A percentile compares a stretch with the other conserved stretches of the same genome.
Evolutionary conservation across 1,284 basidiomycete species (phyloP).

Genomic region (Ganoderma multipileum): DNA sequence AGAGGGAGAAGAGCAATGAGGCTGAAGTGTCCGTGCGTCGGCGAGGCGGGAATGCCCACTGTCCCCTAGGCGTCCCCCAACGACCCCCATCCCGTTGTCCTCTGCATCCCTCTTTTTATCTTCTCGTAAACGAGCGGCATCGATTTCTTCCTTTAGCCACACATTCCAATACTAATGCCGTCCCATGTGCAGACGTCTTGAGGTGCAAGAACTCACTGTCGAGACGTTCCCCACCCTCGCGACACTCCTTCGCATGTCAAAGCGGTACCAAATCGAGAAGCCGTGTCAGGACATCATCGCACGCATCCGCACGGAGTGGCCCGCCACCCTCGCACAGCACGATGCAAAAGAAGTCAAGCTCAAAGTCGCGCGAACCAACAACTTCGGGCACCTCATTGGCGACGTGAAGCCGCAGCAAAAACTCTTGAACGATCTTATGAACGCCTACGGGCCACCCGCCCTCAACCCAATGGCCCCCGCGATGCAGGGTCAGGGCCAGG

Average conservation of each 20-base stretch:
- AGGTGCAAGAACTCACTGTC: conserved; percentile 33
- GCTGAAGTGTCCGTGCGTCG: too few relatives aligned
- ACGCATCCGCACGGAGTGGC: conserved; percentile 42
- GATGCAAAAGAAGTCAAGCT: conserved; percentile 32
- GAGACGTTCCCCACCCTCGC: conserved; percentile 35
- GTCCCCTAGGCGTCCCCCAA: too few relatives aligned
- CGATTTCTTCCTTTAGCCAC: too few relatives aligned
- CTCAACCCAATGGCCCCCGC: neutral
- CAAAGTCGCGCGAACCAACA: neutral
- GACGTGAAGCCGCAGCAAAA: neutral
- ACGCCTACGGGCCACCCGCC: neutral
- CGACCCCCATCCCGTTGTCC: too few relatives aligned
- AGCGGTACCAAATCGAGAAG: conserved; percentile 38
- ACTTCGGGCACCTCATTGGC: neutral
- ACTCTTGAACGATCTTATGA: neutral
- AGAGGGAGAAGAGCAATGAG: too few relatives aligned
- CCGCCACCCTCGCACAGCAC: conserved; percentile 37
- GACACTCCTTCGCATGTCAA: conserved; percentile 35
- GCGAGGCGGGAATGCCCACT: too few relatives aligned
- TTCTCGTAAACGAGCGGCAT: too few relatives aligned
- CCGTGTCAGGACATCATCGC: conserved; percentile 36
- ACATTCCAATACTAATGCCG: neutral
- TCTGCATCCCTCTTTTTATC: too few relatives aligned
- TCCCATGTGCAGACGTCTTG: conserved; percentile 29
- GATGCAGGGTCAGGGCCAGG: neutral